A percentile compares a stretch with the other conserved stretches of the same genome.
These are phyloP conservation scores for Scenedesmus sp. DNA, from an alignment of 163 green algal genomes.

Conservation along the genomic window DNA sequence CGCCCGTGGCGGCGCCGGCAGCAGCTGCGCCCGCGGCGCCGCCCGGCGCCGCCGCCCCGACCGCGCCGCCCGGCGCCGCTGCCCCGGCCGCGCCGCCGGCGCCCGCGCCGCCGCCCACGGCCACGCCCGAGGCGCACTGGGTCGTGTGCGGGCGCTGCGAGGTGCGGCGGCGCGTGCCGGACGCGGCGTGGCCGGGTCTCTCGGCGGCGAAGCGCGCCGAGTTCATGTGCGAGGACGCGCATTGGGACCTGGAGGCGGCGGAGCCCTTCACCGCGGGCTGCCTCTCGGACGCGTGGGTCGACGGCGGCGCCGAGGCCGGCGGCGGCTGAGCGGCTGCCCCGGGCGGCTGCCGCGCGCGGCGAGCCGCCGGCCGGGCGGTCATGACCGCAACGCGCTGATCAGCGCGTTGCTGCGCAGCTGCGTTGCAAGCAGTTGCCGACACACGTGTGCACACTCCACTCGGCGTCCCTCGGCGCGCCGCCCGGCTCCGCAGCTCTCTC, in stretches of 20 bases:
- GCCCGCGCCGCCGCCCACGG: too few relatives aligned
- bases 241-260: conserved; percentile 19
- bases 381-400: too few relatives aligned
- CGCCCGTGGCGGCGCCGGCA: too few relatives aligned
- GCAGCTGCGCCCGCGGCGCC: background rate
- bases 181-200: conserved; percentile 60
- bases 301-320: too few relatives aligned
- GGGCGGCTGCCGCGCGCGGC: too few relatives aligned
- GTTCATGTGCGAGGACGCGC: conserved; percentile 49
- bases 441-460: too few relatives aligned
- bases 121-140: conserved; percentile 52
- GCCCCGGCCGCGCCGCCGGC: background rate
- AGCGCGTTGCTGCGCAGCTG: too few relatives aligned
- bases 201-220: conserved; percentile 21
- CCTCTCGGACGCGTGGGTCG: conserved; percentile 10
- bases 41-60: background rate
- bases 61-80: conserved; percentile 1
- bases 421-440: too few relatives aligned
- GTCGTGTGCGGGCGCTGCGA: conserved; percentile 73
- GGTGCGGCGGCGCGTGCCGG: conserved; percentile 69
- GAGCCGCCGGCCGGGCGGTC: too few relatives aligned
- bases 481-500: too few relatives aligned
- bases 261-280: conserved; percentile 31
- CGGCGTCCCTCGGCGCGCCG: too few relatives aligned
- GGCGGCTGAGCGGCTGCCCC: too few relatives aligned